phyloP scores from a whole-genome alignment of 2,329 filamentous ascomycete genomes.

The Ophiostoma populinum region DNA sequence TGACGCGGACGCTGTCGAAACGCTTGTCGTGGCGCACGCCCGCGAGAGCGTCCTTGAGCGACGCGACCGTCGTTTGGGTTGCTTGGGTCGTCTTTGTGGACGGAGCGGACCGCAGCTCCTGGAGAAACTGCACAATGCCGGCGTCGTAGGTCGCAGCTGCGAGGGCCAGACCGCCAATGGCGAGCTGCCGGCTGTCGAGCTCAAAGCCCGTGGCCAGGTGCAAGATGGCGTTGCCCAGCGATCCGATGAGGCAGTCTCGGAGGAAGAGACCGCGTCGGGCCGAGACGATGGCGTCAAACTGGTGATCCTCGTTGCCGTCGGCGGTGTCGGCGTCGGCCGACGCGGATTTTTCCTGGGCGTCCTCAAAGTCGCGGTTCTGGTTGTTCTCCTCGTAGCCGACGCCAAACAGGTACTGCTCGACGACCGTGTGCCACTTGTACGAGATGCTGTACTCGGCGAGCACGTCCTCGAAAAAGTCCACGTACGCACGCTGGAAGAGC shows the following conservation, averaged over 20 bases:
- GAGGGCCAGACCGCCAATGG: slow-evolving; percentile 71
- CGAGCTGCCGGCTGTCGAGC: slow-evolving; percentile 66
- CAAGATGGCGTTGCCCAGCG: slow-evolving; percentile 71
- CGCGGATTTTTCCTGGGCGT: too few species aligned
- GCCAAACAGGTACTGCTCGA: slow-evolving; percentile 59
- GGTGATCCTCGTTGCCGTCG: not conserved
- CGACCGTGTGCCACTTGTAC: slow-evolving; percentile 71
- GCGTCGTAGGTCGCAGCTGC: slow-evolving; percentile 38
- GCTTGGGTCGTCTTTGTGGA: not conserved
- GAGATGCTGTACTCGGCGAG: slow-evolving; percentile 48
- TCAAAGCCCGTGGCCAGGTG: slow-evolving; percentile 92
- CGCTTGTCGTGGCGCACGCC: slow-evolving; percentile 50
- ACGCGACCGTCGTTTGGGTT: slow-evolving; percentile 24
- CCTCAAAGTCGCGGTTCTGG: too few species aligned
- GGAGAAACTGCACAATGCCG: not conserved
- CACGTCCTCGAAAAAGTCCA: slow-evolving; percentile 93
- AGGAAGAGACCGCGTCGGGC: slow-evolving; percentile 13
- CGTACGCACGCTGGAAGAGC: slow-evolving; percentile 71
- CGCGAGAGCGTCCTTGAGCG: slow-evolving; percentile 53
- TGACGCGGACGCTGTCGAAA: slow-evolving; percentile 38
- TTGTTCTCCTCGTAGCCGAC: slow-evolving; percentile 15
- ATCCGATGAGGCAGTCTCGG: slow-evolving; percentile 24
- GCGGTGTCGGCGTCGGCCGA: not conserved
- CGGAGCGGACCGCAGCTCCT: not conserved
- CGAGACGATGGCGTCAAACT: not conserved